These are phyloP conservation scores for Herpetomonas muscarum DNA, from an alignment of 208 protist genomes.

Conservation along the genomic window DNA sequence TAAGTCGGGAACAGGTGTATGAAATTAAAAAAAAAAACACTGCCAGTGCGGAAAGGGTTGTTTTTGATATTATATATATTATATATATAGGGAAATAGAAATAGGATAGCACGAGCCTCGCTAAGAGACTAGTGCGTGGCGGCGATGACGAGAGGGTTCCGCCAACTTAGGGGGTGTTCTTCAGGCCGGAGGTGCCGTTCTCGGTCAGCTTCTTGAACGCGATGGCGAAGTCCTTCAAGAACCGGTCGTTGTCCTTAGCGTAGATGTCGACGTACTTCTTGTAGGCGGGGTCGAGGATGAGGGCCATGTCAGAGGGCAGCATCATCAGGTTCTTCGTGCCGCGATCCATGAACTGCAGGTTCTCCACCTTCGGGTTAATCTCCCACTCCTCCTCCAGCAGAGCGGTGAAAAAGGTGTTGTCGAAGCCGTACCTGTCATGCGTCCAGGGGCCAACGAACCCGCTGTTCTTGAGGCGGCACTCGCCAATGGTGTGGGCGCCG, in stretches of 20 bases:
- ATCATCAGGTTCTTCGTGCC: conserved; percentile 89
- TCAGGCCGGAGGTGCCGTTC: conserved; percentile 36
- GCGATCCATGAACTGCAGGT: conserved; percentile 81
- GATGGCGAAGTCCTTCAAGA: conserved; percentile 81
- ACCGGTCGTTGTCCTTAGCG: conserved; percentile 89
- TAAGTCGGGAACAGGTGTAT: no score
- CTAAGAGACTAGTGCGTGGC: no score
- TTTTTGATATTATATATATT: no score
- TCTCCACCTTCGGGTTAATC: conserved; percentile 38
- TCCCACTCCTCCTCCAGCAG: conserved; percentile 87
- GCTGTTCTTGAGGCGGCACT: conserved; percentile 79
- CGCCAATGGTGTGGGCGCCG: conserved; percentile 90
- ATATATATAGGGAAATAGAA: no score
- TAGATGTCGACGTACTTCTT: conserved; percentile 80
- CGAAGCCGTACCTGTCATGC: conserved; percentile 80
- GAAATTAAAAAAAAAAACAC: background rate
- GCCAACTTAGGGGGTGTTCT: conserved; percentile 13
- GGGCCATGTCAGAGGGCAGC: conserved; percentile 85
- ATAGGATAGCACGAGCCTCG: no score
- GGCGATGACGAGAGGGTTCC: no score
- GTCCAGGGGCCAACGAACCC: conserved; percentile 93
- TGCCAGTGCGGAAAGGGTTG: background rate
- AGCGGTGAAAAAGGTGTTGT: conserved; percentile 90
- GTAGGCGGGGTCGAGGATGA: conserved; percentile 83
- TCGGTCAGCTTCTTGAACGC: conserved; percentile 82